Evolutionary conservation across 2,329 filamentous ascomycete genomes (phyloP).

Genomic region (Plectosphaerella cucumerina): DNA sequence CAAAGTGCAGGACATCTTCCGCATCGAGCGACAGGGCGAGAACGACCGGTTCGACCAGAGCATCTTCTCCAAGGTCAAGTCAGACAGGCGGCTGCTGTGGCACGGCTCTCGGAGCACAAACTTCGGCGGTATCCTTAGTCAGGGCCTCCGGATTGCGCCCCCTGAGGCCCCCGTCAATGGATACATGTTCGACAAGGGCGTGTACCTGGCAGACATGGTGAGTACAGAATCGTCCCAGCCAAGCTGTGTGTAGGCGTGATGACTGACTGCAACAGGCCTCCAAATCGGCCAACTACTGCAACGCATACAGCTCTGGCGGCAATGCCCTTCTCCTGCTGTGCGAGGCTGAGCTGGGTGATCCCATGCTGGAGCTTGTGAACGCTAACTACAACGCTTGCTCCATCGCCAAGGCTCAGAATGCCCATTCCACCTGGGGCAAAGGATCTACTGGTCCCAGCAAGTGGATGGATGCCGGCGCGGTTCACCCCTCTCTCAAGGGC

Average conservation of each 20-base stretch:
- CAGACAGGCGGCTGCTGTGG: slow-evolving; percentile 76
- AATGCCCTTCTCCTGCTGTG: slow-evolving; percentile 76
- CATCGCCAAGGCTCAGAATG: slow-evolving; percentile 54
- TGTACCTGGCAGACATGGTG: slow-evolving; percentile 78
- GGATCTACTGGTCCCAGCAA: slow-evolving; percentile 58
- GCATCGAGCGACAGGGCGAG: slow-evolving; percentile 74
- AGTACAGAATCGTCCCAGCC: background rate
- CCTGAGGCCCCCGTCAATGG: slow-evolving; percentile 74
- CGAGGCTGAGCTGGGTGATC: slow-evolving; percentile 71
- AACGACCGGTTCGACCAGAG: slow-evolving; percentile 61
- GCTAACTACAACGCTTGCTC: slow-evolving; percentile 61
- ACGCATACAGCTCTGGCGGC: slow-evolving; percentile 54
- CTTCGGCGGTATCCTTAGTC: slow-evolving; percentile 80
- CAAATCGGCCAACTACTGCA: slow-evolving; percentile 80
- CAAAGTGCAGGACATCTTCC: slow-evolving; percentile 71
- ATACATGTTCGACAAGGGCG: slow-evolving; percentile 89
- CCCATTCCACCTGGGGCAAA: slow-evolving; percentile 66
- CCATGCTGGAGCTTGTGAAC: slow-evolving; percentile 60
- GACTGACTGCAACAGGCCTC: slow-evolving; percentile 37
- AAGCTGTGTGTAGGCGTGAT: too few species aligned
- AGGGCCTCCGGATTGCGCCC: slow-evolving; percentile 86
- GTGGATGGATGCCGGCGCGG: slow-evolving; percentile 72
- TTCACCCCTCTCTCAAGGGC: slow-evolving; percentile 62
- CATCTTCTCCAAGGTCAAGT: slow-evolving; percentile 45
- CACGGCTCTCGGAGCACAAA: slow-evolving; percentile 82